Evolutionary conservation across 805 yeast genomes (phyloP).

Genomic region (Lipomyces oligophaga): DNA sequence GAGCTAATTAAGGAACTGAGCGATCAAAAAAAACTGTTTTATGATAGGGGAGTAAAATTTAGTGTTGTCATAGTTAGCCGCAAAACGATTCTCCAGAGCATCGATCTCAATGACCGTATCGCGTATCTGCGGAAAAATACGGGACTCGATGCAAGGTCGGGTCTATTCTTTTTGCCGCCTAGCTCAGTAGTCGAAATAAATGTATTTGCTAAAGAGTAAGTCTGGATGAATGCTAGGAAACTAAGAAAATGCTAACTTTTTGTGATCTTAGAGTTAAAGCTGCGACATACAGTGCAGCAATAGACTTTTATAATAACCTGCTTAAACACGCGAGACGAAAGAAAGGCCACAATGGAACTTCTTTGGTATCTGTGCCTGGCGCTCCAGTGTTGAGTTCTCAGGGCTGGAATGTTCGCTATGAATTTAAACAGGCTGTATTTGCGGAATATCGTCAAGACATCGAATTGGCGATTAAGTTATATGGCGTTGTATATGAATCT

Average conservation of each 20-base stretch:
- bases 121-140: constrained; percentile 42
- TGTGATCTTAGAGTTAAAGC: constrained; percentile 35
- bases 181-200: constrained; percentile 43
- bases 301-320: constrained; percentile 45
- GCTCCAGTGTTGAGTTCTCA: constrained; percentile 33
- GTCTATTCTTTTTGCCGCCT: constrained; percentile 44
- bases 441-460: constrained; percentile 48
- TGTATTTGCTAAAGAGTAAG: constrained; percentile 39
- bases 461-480: constrained; percentile 49
- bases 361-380: constrained; percentile 14
- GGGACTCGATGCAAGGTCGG: constrained; percentile 45
- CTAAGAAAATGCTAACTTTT: not conserved
- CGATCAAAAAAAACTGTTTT: constrained; percentile 37
- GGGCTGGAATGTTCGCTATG: constrained; percentile 51
- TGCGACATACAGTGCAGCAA: constrained; percentile 41
- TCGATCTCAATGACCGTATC: constrained; percentile 40
- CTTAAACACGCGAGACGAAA: constrained; percentile 44
- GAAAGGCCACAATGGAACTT: constrained; percentile 33
- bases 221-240: not conserved
- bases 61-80: constrained; percentile 40
- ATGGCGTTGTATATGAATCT: constrained; percentile 54
- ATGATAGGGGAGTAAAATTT: constrained; percentile 36
- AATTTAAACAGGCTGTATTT: constrained; percentile 49
- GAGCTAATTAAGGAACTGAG: constrained; percentile 42
- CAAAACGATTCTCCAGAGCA: constrained; percentile 31